Conservation (phyloP, 1,284 basidiomycete species). For the Takashimella koratensis region DNA sequence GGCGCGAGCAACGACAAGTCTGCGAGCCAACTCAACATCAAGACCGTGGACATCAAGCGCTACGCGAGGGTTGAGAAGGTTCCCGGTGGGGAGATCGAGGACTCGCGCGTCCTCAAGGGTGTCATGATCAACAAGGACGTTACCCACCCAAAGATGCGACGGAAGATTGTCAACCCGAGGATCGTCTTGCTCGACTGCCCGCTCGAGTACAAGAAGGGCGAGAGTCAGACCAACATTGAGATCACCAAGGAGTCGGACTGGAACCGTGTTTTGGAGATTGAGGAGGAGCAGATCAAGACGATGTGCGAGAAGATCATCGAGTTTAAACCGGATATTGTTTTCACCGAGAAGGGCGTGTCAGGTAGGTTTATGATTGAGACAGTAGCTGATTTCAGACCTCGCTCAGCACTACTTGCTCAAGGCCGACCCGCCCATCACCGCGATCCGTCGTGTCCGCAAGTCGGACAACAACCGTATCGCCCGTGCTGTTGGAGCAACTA, state of each 20-base stretch:
- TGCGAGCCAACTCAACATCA: slow-evolving; percentile 52
- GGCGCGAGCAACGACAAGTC: slow-evolving; percentile 48
- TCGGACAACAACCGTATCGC: slow-evolving; percentile 99
- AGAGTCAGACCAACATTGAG: slow-evolving; percentile 98
- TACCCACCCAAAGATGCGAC: slow-evolving; percentile 94
- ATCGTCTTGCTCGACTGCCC: slow-evolving; percentile 93
- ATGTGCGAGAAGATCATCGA: slow-evolving; percentile 85
- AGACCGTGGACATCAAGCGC: slow-evolving; percentile 95
- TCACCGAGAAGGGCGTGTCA: slow-evolving; percentile 97
- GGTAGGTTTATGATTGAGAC: slow-evolving; percentile 53
- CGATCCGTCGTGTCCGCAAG: slow-evolving; percentile 91
- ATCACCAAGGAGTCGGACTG: slow-evolving; percentile 93
- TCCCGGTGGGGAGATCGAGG: slow-evolving; percentile 94
- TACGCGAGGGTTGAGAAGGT: slow-evolving; percentile 98
- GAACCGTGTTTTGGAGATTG: slow-evolving; percentile 87
- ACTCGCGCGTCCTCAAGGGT: slow-evolving; percentile 79
- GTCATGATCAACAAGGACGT: slow-evolving; percentile 99
- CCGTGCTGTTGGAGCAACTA: slow-evolving; percentile 89
- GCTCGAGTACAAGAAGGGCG: slow-evolving; percentile 98
- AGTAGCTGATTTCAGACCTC: slow-evolving; percentile 60
- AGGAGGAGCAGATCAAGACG: slow-evolving; percentile 93
- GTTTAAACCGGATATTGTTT: slow-evolving; percentile 91
- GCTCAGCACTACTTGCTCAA: slow-evolving; percentile 91
- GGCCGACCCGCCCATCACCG: slow-evolving; percentile 70
- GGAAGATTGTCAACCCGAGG: slow-evolving; percentile 84